Evolutionary conservation across 1,284 basidiomycete species (phyloP), one percentile per base, ranked within the genome.

Genomic region (Chiua sp.): DNA sequence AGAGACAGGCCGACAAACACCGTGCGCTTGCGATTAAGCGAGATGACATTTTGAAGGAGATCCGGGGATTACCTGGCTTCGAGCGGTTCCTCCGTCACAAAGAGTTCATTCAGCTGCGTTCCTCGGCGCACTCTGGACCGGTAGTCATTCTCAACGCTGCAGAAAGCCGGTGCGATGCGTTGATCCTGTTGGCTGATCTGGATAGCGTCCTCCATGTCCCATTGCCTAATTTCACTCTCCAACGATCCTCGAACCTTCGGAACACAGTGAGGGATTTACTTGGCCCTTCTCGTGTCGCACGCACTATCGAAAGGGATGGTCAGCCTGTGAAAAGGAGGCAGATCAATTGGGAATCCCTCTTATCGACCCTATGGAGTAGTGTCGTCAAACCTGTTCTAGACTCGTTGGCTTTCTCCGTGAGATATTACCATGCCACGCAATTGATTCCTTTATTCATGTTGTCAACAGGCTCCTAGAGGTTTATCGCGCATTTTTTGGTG

Each of bases 401-500:
- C 12, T 46, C 49, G 8, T 18, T 64, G 3, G 33, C 18, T 7
- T 33, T 61, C 16, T 42, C 56, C 4, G 56, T n/a, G 11, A 12
- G n/a, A 44, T 32, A 10, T 16, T 42, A 13, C 20, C 49, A 8
- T 32, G 33, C 39, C n/a, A n/a, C n/a, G 6, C 18, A 7, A 12
- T n/a, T 18, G 2, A 33, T 32, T 10, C 4, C 0, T 11, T 53
- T 28, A 26, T 52, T 23, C 15, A 26, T 5, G 13, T 22, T 4
- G 12, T 18, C 20, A 32, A n/a, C 15, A 56, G 57, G 47, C 48
- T 12, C 46, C 44, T n/a, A 57, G 51, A 20, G 11, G 55, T 3
- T 22, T 56, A 23, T 23, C 30, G 7, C 63, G 56, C n/a, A 30
- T 65, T 23, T 62, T 62, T 42, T 64, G 59, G 62, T 63, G 62